phyloP scores from a whole-genome alignment of 2,329 filamentous ascomycete species.

The Fusarium graminum region DNA sequence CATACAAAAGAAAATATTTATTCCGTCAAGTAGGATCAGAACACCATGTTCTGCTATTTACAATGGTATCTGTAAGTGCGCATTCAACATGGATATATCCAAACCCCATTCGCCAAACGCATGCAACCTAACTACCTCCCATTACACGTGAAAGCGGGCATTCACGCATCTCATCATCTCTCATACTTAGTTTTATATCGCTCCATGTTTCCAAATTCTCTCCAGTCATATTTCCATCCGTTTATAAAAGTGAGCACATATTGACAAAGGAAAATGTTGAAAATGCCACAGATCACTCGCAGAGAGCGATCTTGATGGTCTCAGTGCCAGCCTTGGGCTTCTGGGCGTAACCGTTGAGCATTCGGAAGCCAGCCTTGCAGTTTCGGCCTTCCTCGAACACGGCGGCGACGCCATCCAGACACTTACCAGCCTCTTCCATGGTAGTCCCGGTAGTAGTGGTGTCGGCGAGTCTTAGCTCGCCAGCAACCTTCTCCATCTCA shows the following conservation, averaged over 20 bases:
- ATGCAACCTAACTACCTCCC: conserved; percentile 24
- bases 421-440: conserved; percentile 69
- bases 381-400: conserved; percentile 74
- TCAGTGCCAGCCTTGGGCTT: conserved; percentile 65
- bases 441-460: conserved; percentile 64
- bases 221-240: conserved; percentile 27
- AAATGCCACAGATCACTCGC: conserved; percentile 34
- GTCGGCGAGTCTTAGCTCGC: conserved; percentile 70
- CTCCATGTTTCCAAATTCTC: conserved; percentile 15
- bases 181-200: conserved; percentile 37
- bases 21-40: conserved; percentile 29
- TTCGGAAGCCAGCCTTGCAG: conserved; percentile 70
- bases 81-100: conserved; percentile 32
- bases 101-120: conserved; percentile 46
- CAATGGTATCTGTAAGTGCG: conserved; percentile 42
- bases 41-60: conserved; percentile 38
- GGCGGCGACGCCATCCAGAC: conserved; percentile 70
- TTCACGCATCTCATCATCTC: conserved; percentile 40
- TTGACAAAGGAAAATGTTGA: conserved; percentile 45
- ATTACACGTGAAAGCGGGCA: conserved; percentile 33
- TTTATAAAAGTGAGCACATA: conserved; percentile 28
- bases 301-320: conserved; percentile 56
- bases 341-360: conserved; percentile 72
- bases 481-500: conserved; percentile 82
- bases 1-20: conserved; percentile 21